Percentiles rank a stretch among this genome's conserved stretches.
Conservation (phyloP, 257 asterid genomes). For the Ophiorrhiza pumila region DNA sequence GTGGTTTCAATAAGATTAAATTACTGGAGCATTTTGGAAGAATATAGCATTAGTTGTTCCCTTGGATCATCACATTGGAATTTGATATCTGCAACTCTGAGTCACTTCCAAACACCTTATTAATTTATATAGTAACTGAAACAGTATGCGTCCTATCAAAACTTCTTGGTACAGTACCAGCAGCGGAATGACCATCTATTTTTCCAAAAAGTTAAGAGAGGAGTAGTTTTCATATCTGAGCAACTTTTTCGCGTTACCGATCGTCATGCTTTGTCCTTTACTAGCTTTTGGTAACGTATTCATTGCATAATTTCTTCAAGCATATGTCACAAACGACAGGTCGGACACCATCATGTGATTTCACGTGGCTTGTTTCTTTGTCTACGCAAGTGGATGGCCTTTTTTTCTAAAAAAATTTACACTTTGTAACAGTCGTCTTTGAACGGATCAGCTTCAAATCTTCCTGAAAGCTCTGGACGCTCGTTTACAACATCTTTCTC, state of each 20-base stretch:
- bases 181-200: neutral
- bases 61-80: neutral
- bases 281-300: neutral
- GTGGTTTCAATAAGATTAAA: neutral
- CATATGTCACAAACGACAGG: neutral
- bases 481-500: slow-evolving; percentile 82
- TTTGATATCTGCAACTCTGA: neutral
- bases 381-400: neutral
- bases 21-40: neutral
- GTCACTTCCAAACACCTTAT: neutral
- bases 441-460: slow-evolving; percentile 80
- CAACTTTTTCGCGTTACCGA: neutral
- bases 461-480: slow-evolving; percentile 84
- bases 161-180: neutral
- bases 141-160: neutral
- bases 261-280: neutral
- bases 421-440: slow-evolving; percentile 67
- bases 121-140: neutral
- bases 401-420: slow-evolving; percentile 3
- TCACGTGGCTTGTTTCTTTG: neutral
- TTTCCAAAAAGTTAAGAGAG: neutral
- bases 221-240: neutral
- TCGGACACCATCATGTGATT: neutral
- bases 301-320: neutral
- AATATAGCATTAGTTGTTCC: neutral